phyloP scores from a whole-genome alignment of 176 grass and related monocot genomes.

The Avena atlantica region DNA sequence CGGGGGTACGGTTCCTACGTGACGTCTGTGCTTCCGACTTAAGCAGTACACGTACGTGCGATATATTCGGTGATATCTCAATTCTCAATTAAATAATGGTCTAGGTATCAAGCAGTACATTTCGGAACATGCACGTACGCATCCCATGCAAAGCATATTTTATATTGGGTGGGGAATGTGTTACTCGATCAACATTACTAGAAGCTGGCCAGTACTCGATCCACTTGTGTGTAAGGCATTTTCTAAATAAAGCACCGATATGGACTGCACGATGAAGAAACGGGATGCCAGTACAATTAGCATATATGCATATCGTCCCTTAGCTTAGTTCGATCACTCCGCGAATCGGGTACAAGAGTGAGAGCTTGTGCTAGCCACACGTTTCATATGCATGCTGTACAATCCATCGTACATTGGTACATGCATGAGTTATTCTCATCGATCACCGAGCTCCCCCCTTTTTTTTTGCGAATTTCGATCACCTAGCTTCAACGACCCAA shows the following conservation, averaged over 20 bases:
- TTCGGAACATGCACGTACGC: not conserved
- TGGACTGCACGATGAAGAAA: not conserved
- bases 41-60: not conserved
- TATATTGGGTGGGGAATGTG: not conserved
- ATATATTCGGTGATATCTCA: slow-evolving; percentile 15
- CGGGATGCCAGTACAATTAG: not conserved
- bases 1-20: not conserved
- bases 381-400: not conserved
- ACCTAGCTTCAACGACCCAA: not conserved
- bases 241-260: not conserved
- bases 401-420: not conserved
- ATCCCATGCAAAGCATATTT: not conserved
- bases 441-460: not conserved
- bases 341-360: not conserved
- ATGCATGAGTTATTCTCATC: not conserved
- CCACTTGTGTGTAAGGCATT: not conserved
- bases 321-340: not conserved
- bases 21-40: not conserved
- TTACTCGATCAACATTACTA: not conserved
- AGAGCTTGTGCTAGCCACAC: slow-evolving; percentile 7
- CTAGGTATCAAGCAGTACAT: not conserved
- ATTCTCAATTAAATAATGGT: not conserved
- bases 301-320: not conserved
- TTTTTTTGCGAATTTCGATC: not conserved
- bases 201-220: not conserved